Base-by-base conservation (phyloP, 2,329 filamentous ascomycete genomes). In the Sarocladium brachiariae region DNA sequence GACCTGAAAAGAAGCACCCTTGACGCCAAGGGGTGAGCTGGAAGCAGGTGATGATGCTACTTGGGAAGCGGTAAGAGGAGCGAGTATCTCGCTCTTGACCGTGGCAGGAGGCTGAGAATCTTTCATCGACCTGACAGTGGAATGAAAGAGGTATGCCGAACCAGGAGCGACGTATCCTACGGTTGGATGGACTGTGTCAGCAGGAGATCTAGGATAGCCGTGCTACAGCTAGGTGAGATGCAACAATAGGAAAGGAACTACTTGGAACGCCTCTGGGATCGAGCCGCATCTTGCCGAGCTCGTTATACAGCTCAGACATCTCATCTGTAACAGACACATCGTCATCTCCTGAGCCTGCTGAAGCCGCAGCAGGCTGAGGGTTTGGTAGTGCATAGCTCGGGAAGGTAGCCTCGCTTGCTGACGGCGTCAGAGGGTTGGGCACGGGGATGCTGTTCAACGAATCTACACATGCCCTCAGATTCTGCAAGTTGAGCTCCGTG, bases 401-500 rank as follows among this genome's bases (percentile, higher is more conserved):
- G 43, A 19, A 47, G 8, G 43, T 18, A 9, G 25, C 43, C 6
- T 47, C 43, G 21, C 43, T 47, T 4, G 43, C 27, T 18, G 43
- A 47, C 10, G 43, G 43, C 9, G 43, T 47, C 25, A 47, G 7
- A 33, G 25, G n/a, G 13, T 19, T 33, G 4, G 43, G 43, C 16
- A 47, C 43, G 11, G 39, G 39, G 23, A 43, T 25, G 19, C 27
- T 33, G 25, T 33, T 18, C n/a, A 47, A 23, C 11, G 43, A 47
- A 2, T 47, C 25, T 4, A 47, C 10, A 33, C 16, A 47, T 6
- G 25, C 24, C 27, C 43, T 31, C 6, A 47, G 43, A 11, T 30
- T 47, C 43, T 47, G 43, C n/a, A 47, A 25, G 27, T 47, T 47
- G 10, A 47, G 24, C n/a, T 31, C 43, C 16, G 43, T 47, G 27